phyloP scores from a whole-genome alignment of 306 rosid genomes.

The Sechiopsis laciniata region DNA sequence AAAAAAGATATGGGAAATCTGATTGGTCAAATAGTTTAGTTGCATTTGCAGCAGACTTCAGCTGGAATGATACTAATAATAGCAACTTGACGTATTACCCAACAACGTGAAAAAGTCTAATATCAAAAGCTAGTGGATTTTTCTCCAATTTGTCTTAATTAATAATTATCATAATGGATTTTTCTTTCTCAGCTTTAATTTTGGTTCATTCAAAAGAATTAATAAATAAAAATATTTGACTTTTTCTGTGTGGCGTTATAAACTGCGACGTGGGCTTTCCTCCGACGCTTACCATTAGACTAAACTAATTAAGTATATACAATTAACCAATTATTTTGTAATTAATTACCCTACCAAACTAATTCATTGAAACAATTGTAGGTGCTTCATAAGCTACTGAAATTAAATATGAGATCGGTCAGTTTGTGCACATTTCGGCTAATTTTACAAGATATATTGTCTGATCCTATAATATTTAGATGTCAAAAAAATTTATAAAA shows the following conservation, averaged over 20 bases:
- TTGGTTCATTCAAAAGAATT: neutral
- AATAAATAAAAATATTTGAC: neutral
- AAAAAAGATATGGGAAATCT: neutral
- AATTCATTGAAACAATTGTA: neutral
- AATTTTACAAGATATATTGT: no score
- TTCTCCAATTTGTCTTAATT: neutral
- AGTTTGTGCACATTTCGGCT: no score
- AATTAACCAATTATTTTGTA: neutral
- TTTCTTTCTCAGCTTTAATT: neutral
- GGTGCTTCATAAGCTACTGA: neutral
- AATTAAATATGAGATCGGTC: neutral
- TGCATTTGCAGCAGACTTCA: conserved; percentile 15
- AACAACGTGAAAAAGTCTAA: neutral
- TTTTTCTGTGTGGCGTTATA: neutral
- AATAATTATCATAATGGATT: neutral
- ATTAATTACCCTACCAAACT: neutral
- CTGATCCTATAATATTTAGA: no score
- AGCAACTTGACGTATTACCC: conserved; percentile 15
- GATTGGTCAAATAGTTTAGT: conserved; percentile 16
- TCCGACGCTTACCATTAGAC: neutral
- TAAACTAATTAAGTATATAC: neutral
- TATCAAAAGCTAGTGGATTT: neutral
- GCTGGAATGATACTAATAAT: conserved; percentile 12
- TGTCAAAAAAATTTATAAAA: no score
- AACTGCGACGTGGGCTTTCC: conserved; percentile 8